phyloP scores from a whole-genome alignment of 2,329 filamentous ascomycete genomes.

The Colletotrichum sp. region DNA sequence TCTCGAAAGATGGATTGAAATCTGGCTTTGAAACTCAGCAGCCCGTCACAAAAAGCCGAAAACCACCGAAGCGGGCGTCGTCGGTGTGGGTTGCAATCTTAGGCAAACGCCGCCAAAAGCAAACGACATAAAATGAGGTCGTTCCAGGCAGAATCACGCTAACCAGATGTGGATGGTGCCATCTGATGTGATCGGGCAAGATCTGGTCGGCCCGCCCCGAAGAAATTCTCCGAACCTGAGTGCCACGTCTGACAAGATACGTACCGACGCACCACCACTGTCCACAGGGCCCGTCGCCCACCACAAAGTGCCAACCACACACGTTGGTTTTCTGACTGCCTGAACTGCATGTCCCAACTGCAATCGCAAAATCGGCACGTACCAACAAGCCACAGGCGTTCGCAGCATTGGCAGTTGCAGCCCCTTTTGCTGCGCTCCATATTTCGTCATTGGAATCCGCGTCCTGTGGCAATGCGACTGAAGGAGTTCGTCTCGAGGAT shows the following conservation, averaged over 20 bases:
- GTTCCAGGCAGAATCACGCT: neutral
- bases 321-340: no score
- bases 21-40: neutral
- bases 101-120: neutral
- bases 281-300: no score
- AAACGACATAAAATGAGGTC: neutral
- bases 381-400: no score
- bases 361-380: no score
- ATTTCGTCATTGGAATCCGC: no score
- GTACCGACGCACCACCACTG: neutral
- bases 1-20: neutral
- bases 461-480: no score
- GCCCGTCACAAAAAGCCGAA: rapidly evolving
- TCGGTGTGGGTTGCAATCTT: neutral
- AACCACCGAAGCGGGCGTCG: neutral
- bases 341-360: no score
- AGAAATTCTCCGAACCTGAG: neutral
- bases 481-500: no score
- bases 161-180: neutral
- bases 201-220: neutral
- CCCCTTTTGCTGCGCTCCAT: no score
- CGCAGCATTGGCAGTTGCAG: no score
- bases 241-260: neutral
- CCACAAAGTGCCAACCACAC: no score
- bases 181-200: neutral